Conservation (phyloP, 1,284 basidiomycete species). For the Ganoderma multipileum region DNA sequence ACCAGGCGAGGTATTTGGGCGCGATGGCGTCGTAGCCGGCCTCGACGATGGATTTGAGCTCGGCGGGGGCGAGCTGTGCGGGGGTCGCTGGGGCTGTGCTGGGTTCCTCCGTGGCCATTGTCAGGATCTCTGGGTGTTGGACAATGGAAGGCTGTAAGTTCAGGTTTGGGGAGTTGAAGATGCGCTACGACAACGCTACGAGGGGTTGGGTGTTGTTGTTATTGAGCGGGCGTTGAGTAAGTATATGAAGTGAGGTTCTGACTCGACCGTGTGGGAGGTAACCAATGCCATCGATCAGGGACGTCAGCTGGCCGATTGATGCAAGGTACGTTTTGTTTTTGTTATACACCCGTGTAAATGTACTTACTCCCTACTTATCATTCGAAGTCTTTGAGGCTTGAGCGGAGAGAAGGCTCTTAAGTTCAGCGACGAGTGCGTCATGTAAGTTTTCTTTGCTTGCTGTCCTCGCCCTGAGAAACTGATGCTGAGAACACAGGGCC, state of each 20-base stretch:
- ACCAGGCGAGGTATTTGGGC: conserved; percentile 5
- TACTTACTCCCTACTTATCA: no score
- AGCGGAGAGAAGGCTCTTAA: not conserved
- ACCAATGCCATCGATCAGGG: not conserved
- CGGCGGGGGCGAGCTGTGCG: not conserved
- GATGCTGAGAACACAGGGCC: no score
- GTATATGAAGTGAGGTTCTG: not conserved
- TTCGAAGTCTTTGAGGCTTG: not conserved
- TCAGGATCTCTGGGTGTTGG: no score
- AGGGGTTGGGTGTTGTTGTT: not conserved
- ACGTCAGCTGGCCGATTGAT: not conserved
- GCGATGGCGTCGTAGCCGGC: conserved; percentile 5
- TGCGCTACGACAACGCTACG: not conserved
- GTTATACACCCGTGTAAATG: no score
- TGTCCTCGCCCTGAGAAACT: no score
- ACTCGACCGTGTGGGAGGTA: not conserved
- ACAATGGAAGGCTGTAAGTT: not conserved
- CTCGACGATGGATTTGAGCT: conserved; percentile 1
- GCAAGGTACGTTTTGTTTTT: not conserved
- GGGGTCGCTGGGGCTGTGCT: not conserved
- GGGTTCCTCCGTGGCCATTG: not conserved
- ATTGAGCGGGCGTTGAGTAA: not conserved
- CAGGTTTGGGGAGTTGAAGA: not conserved
- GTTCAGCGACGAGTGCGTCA: not conserved
- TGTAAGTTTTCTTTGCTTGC: no score